phyloP scores from a whole-genome alignment of 2,329 filamentous ascomycete species.

The Alternaria infectoria region DNA sequence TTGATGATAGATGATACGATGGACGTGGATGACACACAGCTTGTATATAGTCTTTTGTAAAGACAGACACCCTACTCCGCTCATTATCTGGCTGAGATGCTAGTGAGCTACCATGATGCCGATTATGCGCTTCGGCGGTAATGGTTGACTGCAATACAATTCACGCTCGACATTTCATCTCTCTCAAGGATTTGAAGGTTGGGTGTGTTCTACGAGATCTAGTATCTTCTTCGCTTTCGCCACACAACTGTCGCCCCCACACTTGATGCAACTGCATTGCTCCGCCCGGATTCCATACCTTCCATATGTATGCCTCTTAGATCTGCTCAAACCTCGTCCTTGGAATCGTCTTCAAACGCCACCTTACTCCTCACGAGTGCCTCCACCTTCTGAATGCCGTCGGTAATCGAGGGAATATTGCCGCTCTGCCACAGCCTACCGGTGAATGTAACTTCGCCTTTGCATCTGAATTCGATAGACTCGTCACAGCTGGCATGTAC shows the following conservation, averaged over 20 bases:
- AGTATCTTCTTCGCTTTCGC: background rate
- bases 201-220: background rate
- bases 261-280: background rate
- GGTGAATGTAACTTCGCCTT: background rate
- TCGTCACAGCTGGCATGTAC: background rate
- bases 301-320: background rate
- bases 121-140: background rate
- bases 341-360: background rate
- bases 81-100: background rate
- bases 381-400: background rate
- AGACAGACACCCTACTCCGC: background rate
- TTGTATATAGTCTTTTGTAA: slow-evolving; percentile 1
- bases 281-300: background rate
- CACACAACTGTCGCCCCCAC: background rate
- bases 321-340: background rate
- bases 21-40: background rate
- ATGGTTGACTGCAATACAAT: background rate
- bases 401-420: background rate
- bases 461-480: background rate
- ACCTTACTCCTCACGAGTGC: background rate
- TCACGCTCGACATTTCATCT: background rate
- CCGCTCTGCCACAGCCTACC: background rate
- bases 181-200: background rate
- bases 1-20: background rate
- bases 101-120: background rate